These are phyloP conservation scores for Conringia planisiliqua DNA, from an alignment of 345 rosid species.

Conservation along the genomic window DNA sequence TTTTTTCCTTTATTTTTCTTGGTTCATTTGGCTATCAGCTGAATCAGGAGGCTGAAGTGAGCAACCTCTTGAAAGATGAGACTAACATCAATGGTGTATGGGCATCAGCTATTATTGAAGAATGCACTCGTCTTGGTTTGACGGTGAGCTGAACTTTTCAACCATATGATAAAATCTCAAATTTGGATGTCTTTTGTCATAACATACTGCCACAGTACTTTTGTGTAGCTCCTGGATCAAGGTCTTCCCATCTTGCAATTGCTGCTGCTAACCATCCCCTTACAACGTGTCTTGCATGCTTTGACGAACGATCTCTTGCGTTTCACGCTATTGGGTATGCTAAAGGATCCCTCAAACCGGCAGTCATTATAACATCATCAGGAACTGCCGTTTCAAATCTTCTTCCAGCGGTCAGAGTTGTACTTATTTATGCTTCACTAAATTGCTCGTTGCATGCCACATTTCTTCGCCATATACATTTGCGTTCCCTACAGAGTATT, in stretches of 20 bases:
- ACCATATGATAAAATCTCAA: conserved; percentile 7
- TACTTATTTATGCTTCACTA: conserved; percentile 4
- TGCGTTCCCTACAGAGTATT: not conserved
- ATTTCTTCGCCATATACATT: conserved; percentile 2
- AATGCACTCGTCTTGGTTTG: conserved; percentile 88
- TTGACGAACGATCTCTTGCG: conserved; percentile 93
- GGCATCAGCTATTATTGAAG: conserved; percentile 88
- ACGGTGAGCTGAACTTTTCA: conserved; percentile 50
- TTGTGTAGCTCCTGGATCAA: conserved; percentile 96
- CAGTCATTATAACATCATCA: conserved; percentile 84
- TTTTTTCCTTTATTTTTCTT: not conserved
- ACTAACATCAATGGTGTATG: conserved; percentile 78
- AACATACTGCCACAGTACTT: conserved; percentile 60
- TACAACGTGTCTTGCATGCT: conserved; percentile 72
- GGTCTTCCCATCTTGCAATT: conserved; percentile 90
- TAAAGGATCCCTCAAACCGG: conserved; percentile 77
- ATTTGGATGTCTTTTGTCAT: conserved; percentile 36
- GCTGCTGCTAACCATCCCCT: conserved; percentile 88
- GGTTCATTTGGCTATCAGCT: conserved; percentile 48
- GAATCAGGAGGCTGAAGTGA: conserved; percentile 45
- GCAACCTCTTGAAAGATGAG: conserved; percentile 39
- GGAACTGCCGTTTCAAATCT: conserved; percentile 99
- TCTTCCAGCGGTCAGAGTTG: conserved; percentile 85
- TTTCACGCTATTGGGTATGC: conserved; percentile 94
- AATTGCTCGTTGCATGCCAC: not conserved